phyloP scores from a whole-genome alignment of 768 basidiomycete species.

The Serendipita vermifera region DNA sequence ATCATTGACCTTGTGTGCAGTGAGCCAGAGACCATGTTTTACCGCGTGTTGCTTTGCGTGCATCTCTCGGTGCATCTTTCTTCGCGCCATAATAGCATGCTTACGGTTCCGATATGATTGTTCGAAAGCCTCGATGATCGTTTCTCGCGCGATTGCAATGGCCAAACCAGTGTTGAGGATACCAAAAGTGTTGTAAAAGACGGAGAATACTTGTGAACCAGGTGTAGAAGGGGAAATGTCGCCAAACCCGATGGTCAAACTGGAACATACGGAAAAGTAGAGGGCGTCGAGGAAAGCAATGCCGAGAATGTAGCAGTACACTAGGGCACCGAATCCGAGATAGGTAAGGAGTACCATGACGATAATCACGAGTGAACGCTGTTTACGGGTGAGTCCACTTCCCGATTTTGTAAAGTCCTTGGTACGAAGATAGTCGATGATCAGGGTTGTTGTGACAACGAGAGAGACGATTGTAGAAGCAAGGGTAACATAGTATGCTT shows the following conservation, averaged over 20 bases:
- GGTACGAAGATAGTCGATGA: constrained; percentile 46
- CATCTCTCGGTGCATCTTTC: constrained; percentile 26
- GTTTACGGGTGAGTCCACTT: constrained; percentile 68
- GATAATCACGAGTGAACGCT: constrained; percentile 59
- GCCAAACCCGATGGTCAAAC: constrained; percentile 43
- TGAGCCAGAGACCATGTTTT: constrained; percentile 21
- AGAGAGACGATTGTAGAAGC: constrained; percentile 58
- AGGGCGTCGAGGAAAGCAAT: constrained; percentile 58
- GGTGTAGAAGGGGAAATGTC: constrained; percentile 47
- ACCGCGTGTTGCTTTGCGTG: constrained; percentile 15
- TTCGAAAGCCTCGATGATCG: constrained; percentile 58
- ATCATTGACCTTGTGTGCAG: constrained; percentile 19
- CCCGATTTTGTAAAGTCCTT: constrained; percentile 52
- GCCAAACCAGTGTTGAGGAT: constrained; percentile 52
- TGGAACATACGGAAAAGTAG: constrained; percentile 48
- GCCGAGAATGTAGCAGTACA: constrained; percentile 36
- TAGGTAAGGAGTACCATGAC: constrained; percentile 63
- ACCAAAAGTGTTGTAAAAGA: constrained; percentile 35
- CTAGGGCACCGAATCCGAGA: constrained; percentile 56
- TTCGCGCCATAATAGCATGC: constrained; percentile 31
- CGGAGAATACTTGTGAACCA: constrained; percentile 44
- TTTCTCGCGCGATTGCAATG: constrained; percentile 53
- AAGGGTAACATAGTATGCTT: constrained; percentile 28
- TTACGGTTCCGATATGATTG: constrained; percentile 48
- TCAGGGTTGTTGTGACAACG: constrained; percentile 53